Evolutionary conservation across 306 rosid species (phyloP), one percentile per base, ranked within the genome.

Genomic region (Hippophae gyantsensis): DNA sequence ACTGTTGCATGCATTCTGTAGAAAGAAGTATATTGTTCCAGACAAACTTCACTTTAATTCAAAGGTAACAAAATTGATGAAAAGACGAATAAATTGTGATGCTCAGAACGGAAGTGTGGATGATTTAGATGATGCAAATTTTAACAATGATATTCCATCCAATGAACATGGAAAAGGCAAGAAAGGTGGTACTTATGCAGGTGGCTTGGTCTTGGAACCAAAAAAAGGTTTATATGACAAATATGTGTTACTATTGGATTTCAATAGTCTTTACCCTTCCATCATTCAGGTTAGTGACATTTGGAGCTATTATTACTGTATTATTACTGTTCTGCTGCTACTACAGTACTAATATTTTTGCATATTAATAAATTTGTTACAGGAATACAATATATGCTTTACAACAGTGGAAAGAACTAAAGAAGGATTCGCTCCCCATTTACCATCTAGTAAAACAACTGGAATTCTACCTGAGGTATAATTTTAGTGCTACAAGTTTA

Each of bases 241-340:
- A 66, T 87, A 85, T 70, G 79, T 88, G 67, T 78, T 92, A 61
- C 96, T 92, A 49, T 64, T 92, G 79, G 99, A 92, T 78, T 92
- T 92, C 83, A 92, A 92, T 67, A 92, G 96, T 85, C 92, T 92
- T 67, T 92, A 92, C 70, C 99, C 96, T 69, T 92, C 99, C 61
- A 92, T 92, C 64, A 92, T 92, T 72, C 99, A 88, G 96, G 99
- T 88, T 70, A n/a, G 58, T 63, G 41, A 38, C 41, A 38, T 5
- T 27, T 53, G 7, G 12, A 10, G 6, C 43, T 52, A 6, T n/a
- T 9, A 14, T 25, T 41, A 42, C 61, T 57, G 44, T 52, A 6
- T n/a, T 9, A 14, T 25, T 41, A 42, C 61, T 57, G 44, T 57
- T 0, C 26, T 61, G 45, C 9, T 47, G 10, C 65, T 38, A 8